phyloP scores from a whole-genome alignment of 1,284 basidiomycete genomes.

The Blastosporella zonata region DNA sequence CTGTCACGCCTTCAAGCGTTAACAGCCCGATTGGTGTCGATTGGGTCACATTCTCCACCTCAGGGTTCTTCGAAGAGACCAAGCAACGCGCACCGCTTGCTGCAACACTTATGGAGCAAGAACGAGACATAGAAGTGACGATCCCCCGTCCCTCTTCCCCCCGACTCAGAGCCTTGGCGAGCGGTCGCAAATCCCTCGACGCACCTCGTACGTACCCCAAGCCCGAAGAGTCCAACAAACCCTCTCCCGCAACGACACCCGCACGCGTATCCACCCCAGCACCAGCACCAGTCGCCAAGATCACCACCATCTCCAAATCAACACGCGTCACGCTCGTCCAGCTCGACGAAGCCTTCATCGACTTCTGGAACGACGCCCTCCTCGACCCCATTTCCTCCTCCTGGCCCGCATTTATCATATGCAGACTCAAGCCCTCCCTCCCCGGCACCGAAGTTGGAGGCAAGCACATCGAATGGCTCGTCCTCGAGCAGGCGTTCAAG shows the following conservation, averaged over 20 bases:
- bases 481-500: conserved; percentile 59
- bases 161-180: conserved; percentile 20
- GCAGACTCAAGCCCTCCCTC: conserved; percentile 50
- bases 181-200: conserved; percentile 22
- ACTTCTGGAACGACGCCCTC: conserved; percentile 73
- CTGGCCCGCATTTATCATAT: conserved; percentile 68
- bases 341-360: conserved; percentile 73
- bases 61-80: conserved; percentile 55
- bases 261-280: background rate
- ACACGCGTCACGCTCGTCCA: conserved; percentile 47
- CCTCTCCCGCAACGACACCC: background rate
- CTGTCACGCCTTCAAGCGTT: conserved; percentile 11
- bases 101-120: conserved; percentile 53
- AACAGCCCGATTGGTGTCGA: conserved; percentile 34
- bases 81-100: conserved; percentile 46
- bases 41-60: conserved; percentile 57
- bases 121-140: conserved; percentile 61
- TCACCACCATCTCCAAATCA: conserved; percentile 40
- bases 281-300: conserved; percentile 11
- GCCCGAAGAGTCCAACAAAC: conserved; percentile 14
- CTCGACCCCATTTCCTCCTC: conserved; percentile 57
- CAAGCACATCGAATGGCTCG: conserved; percentile 52
- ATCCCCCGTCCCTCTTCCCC: conserved; percentile 33
- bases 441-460: conserved; percentile 24
- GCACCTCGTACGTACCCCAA: conserved; percentile 12